Conservation (phyloP, 805 yeast species). For the Priceomyces medius region DNA sequence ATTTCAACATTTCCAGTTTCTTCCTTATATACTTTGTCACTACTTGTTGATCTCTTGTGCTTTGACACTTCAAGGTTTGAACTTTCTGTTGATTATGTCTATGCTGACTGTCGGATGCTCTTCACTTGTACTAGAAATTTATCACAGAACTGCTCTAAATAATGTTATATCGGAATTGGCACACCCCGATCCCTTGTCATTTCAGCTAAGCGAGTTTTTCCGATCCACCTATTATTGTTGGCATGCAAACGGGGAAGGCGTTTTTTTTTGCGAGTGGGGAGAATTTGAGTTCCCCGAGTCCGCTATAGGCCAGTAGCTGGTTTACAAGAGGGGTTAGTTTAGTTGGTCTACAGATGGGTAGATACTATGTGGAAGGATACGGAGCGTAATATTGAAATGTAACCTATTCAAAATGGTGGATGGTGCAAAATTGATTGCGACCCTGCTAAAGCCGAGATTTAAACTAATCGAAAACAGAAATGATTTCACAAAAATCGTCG, state of each 20-base stretch:
- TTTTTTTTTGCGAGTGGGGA: background rate
- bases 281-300: background rate
- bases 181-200: background rate
- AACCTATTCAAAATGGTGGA: background rate
- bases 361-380: background rate
- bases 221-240: background rate
- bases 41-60: background rate
- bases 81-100: too few relatives aligned
- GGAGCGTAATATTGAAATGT: background rate
- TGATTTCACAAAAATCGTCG: background rate
- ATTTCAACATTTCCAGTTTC: constrained; percentile 1
- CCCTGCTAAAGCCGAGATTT: background rate
- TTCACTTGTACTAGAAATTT: background rate
- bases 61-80: background rate
- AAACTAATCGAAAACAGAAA: constrained; percentile 1
- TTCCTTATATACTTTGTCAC: background rate
- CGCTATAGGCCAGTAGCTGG: background rate
- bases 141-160: background rate
- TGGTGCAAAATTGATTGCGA: background rate
- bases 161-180: background rate
- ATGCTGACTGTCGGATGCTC: too few relatives aligned
- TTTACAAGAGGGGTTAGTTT: too few relatives aligned
- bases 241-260: background rate
- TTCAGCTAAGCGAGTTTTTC: constrained; percentile 3
- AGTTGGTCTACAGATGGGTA: too few relatives aligned